These are phyloP conservation scores for Camellia granthamiana DNA, from an alignment of 148 eudicot species.

Conservation along the genomic window DNA sequence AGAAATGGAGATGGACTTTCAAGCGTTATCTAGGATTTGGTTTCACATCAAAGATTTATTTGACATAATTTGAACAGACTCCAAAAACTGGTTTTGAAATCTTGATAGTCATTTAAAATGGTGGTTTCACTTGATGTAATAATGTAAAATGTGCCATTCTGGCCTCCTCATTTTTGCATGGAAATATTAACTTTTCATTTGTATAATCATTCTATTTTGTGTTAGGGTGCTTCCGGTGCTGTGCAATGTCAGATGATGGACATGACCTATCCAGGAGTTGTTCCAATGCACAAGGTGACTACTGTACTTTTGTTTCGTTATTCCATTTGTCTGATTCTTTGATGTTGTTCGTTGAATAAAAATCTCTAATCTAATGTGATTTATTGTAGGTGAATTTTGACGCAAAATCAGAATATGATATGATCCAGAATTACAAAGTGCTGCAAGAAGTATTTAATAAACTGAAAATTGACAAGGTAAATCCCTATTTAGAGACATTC, in stretches of 20 bases:
- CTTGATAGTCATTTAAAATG: no score
- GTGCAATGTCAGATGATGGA: conserved; percentile 98
- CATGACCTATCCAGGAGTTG: conserved; percentile 73
- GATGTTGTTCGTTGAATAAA: background rate
- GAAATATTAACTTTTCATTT: no score
- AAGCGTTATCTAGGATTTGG: no score
- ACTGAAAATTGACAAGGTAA: conserved; percentile 84
- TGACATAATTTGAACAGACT: no score
- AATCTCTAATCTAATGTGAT: conserved; percentile 15
- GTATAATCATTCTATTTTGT: conserved; percentile 5
- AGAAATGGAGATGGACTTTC: no score
- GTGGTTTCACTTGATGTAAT: no score
- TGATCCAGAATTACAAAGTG: conserved; percentile 93
- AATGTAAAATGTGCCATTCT: no score
- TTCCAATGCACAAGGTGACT: conserved; percentile 93
- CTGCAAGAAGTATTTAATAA: conserved; percentile 91
- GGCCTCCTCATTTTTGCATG: no score
- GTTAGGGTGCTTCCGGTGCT: conserved; percentile 91
- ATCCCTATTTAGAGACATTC: background rate
- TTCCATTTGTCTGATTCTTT: background rate
- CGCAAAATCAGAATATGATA: conserved; percentile 88
- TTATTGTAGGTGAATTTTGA: conserved; percentile 75
- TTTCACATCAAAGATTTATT: no score
- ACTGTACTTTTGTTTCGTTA: conserved; percentile 8
- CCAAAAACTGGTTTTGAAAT: no score